These are phyloP conservation scores for Flaveria robusta DNA, from an alignment of 129 eudicot genomes.

Conservation along the genomic window DNA sequence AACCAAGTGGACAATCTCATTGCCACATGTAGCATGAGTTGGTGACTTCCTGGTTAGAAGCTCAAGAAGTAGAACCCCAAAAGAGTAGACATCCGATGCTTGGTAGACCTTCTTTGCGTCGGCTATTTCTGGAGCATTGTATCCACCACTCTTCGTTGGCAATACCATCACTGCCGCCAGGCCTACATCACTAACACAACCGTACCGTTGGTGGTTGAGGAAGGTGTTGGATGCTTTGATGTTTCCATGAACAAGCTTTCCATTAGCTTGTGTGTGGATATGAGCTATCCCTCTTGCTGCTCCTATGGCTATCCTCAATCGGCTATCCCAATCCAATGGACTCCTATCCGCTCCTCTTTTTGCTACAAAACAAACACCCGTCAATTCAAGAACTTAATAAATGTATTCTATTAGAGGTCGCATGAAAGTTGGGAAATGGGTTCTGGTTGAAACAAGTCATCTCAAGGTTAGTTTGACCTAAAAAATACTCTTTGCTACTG, in stretches of 20 bases:
- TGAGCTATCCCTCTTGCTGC: slow-evolving; percentile 83
- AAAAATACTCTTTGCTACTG: too few species aligned
- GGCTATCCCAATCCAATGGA: slow-evolving; percentile 78
- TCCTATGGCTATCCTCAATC: slow-evolving; percentile 71
- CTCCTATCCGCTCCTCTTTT: slow-evolving; percentile 56
- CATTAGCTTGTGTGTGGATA: slow-evolving; percentile 64
- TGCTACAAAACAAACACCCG: slow-evolving; percentile 43
- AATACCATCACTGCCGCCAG: slow-evolving; percentile 50
- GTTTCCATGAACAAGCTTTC: slow-evolving; percentile 85
- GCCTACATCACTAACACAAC: slow-evolving; percentile 74
- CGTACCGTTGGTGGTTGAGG: slow-evolving; percentile 55
- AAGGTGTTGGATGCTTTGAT: slow-evolving; percentile 83
- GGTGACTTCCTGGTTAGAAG: slow-evolving; percentile 90
- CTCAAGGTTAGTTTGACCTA: too few species aligned
- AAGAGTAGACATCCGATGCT: slow-evolving; percentile 80
- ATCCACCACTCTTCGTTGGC: slow-evolving; percentile 46
- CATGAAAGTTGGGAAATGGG: neutral
- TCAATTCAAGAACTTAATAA: slow-evolving; percentile 3
- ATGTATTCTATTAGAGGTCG: neutral
- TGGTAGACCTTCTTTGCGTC: slow-evolving; percentile 61
- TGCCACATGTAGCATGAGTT: slow-evolving; percentile 50
- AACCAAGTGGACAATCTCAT: slow-evolving; percentile 71
- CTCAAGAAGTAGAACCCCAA: slow-evolving; percentile 79
- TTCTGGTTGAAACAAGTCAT: neutral
- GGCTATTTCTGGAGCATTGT: slow-evolving; percentile 78